Percentiles rank a stretch among this genome's conserved stretches.
phyloP scores from a whole-genome alignment of 495 filamentous ascomycete genomes.

The Penicillium samsonianum region DNA sequence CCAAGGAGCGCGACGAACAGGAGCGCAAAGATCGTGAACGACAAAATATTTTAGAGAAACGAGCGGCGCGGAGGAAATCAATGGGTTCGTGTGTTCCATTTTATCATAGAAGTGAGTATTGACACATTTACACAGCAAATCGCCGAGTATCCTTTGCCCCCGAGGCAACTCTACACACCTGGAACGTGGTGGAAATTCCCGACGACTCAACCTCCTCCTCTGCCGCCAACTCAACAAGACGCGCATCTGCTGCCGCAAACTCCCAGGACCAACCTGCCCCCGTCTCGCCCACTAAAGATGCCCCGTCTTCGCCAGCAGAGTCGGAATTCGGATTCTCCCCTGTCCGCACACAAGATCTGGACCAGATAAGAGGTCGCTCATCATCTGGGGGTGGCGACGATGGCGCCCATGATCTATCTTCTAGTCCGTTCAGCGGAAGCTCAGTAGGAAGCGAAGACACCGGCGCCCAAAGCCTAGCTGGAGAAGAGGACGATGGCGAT shows the following conservation, averaged over 20 bases:
- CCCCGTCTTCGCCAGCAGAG: constrained; percentile 68
- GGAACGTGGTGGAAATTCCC: constrained; percentile 89
- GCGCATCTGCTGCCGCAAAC: constrained; percentile 62
- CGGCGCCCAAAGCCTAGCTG: constrained; percentile 44
- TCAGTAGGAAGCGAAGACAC: constrained; percentile 62
- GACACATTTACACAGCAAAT: constrained; percentile 55
- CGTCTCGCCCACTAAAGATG: constrained; percentile 53
- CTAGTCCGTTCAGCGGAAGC: constrained; percentile 74
- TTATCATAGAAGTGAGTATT: constrained; percentile 1
- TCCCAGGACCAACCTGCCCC: constrained; percentile 42
- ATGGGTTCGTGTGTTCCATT: constrained; percentile 50
- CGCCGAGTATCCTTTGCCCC: constrained; percentile 96
- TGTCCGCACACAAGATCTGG: constrained; percentile 65
- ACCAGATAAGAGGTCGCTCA: constrained; percentile 47
- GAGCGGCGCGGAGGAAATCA: constrained; percentile 88
- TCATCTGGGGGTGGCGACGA: constrained; percentile 23
- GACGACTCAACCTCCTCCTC: constrained; percentile 87
- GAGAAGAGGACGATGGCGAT: constrained; percentile 54
- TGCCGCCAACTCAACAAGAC: constrained; percentile 68
- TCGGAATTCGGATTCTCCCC: constrained; percentile 63
- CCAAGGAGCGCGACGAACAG: constrained; percentile 70
- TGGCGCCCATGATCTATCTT: constrained; percentile 61
- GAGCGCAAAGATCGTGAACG: constrained; percentile 67
- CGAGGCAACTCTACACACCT: constrained; percentile 96
- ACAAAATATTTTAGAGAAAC: constrained; percentile 65